A percentile compares a stretch with the other conserved stretches of the same genome.
Evolutionary conservation across 805 yeast genomes (phyloP).

Genomic region (Ogataea pilisensis): DNA sequence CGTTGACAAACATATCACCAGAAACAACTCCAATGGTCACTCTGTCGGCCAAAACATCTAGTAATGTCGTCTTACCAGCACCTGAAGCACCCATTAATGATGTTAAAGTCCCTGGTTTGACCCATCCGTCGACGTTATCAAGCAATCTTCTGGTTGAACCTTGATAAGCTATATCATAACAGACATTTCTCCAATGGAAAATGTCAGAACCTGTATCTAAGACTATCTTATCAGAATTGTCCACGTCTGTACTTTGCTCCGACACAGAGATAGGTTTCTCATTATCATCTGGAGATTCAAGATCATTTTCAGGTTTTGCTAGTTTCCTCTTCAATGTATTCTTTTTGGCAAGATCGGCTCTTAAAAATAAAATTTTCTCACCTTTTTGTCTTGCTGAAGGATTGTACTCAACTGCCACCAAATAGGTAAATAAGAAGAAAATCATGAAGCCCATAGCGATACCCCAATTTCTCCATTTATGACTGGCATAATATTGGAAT

Average conservation of each 20-base stretch:
- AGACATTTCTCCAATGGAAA: slow-evolving; percentile 71
- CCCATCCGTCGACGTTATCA: slow-evolving; percentile 69
- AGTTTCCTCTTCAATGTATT: slow-evolving; percentile 18
- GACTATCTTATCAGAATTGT: slow-evolving; percentile 1
- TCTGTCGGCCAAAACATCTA: slow-evolving; percentile 48
- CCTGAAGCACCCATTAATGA: slow-evolving; percentile 63
- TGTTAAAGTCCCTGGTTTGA: slow-evolving; percentile 72
- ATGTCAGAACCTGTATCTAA: slow-evolving; percentile 36
- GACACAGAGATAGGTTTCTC: slow-evolving; percentile 11
- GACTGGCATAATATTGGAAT: slow-evolving; percentile 48
- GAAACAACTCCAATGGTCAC: slow-evolving; percentile 48
- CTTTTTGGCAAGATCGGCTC: slow-evolving; percentile 37
- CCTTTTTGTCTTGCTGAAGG: slow-evolving; percentile 59
- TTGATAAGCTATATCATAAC: slow-evolving; percentile 60
- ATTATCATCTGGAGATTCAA: slow-evolving; percentile 13
- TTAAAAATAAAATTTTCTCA: slow-evolving; percentile 54
- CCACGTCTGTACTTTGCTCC: slow-evolving; percentile 30
- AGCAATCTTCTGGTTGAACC: slow-evolving; percentile 52
- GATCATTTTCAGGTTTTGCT: slow-evolving; percentile 10
- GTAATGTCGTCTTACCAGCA: slow-evolving; percentile 53
- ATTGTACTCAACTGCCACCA: slow-evolving; percentile 48
- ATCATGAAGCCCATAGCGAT: slow-evolving; percentile 50
- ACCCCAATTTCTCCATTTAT: slow-evolving; percentile 78
- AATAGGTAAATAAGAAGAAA: slow-evolving; percentile 49
- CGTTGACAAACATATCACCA: slow-evolving; percentile 53